Evolutionary conservation across 2,329 filamentous ascomycete genomes (phyloP).

Genomic region (Pseudocercospora pini-densiflorae): DNA sequence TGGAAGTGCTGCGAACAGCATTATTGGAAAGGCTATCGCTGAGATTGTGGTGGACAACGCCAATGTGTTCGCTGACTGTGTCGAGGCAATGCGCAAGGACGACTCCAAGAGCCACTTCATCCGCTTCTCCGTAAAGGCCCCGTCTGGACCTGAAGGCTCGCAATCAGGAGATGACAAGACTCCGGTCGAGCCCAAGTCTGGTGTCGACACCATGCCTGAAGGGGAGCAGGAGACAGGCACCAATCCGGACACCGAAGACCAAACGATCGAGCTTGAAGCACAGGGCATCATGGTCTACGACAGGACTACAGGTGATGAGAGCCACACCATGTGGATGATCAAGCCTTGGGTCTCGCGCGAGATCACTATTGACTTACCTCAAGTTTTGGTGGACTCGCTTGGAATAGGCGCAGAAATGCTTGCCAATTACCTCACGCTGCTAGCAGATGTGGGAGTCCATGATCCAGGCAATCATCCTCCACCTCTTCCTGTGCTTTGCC

Average conservation of each 20-base stretch:
- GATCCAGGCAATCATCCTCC: slow-evolving; percentile 77
- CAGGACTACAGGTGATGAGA: slow-evolving; percentile 80
- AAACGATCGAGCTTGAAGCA: slow-evolving; percentile 82
- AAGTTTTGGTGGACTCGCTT: slow-evolving; percentile 86
- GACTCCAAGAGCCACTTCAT: slow-evolving; percentile 92
- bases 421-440: slow-evolving; percentile 86
- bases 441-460: slow-evolving; percentile 81
- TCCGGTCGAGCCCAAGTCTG: slow-evolving; percentile 37
- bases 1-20: slow-evolving; percentile 72
- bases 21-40: slow-evolving; percentile 77
- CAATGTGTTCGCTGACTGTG: slow-evolving; percentile 77
- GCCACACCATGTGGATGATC: slow-evolving; percentile 99
- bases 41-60: slow-evolving; percentile 83
- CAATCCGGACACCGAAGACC: slow-evolving; percentile 32
- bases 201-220: slow-evolving; percentile 21
- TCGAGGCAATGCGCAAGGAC: slow-evolving; percentile 89
- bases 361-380: slow-evolving; percentile 92
- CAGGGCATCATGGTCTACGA: slow-evolving; percentile 99
- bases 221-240: slow-evolving; percentile 6
- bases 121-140: slow-evolving; percentile 69
- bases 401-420: slow-evolving; percentile 94
- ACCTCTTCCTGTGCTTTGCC: slow-evolving; percentile 84
- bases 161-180: slow-evolving; percentile 31
- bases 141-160: slow-evolving; percentile 47
- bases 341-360: slow-evolving; percentile 88